Evolutionary conservation across 2,329 filamentous ascomycete genomes (phyloP).

Genomic region (Diaporthe vaccinii): DNA sequence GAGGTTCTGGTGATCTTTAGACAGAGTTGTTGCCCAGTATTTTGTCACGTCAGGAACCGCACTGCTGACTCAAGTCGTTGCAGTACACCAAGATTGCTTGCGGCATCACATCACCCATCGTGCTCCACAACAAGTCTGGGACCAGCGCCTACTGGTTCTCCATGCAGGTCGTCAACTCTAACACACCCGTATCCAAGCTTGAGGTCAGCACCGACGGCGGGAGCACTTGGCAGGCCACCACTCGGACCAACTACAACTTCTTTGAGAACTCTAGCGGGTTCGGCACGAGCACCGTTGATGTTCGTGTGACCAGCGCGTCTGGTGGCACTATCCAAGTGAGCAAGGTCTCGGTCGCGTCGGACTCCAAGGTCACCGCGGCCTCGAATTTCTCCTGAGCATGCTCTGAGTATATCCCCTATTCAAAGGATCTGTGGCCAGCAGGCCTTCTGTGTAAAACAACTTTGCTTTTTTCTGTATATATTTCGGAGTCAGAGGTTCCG

Average conservation of each 20-base stretch:
- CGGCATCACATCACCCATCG: conserved; percentile 57
- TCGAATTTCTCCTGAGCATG: conserved; percentile 50
- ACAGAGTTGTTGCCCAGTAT: too few species aligned
- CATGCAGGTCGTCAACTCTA: conserved; percentile 76
- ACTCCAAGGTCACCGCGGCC: conserved; percentile 48
- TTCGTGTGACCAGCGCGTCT: conserved; percentile 67
- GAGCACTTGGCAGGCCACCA: conserved; percentile 69
- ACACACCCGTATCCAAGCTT: conserved; percentile 66
- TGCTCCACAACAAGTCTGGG: conserved; percentile 60
- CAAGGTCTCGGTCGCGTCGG: conserved; percentile 58
- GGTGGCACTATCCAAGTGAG: conserved; percentile 66
- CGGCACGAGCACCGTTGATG: conserved; percentile 65
- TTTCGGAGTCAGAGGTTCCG: not conserved
- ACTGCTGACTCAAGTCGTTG: not conserved
- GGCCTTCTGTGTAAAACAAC: not conserved
- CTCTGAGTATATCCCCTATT: not conserved
- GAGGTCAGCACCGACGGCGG: conserved; percentile 74
- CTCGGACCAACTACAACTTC: conserved; percentile 69
- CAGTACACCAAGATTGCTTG: conserved; percentile 54
- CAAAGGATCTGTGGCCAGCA: not conserved
- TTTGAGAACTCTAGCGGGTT: conserved; percentile 72
- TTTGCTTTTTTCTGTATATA: conserved; percentile 34
- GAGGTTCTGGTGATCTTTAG: not conserved
- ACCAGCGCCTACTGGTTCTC: conserved; percentile 60
- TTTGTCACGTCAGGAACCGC: not conserved